Conservation (phyloP, 495 filamentous ascomycete genomes). For the Xylaria intraflava region DNA sequence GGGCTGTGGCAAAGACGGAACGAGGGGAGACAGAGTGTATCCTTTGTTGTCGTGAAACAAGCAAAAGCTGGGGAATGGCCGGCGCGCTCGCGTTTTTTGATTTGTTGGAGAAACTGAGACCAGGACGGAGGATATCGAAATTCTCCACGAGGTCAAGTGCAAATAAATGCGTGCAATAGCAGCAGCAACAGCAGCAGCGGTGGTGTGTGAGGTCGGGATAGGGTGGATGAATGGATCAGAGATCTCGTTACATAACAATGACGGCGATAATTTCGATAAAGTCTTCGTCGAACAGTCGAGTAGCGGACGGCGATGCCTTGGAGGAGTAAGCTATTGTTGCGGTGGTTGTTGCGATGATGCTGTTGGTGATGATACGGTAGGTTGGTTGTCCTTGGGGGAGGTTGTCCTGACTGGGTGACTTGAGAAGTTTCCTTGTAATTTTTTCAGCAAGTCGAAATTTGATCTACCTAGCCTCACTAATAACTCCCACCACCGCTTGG, state of each 20-base stretch:
- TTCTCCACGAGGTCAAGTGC: not conserved
- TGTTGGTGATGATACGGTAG: not conserved
- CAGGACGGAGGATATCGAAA: not conserved
- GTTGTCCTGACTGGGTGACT: slow-evolving; percentile 1
- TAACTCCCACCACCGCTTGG: too few relatives aligned
- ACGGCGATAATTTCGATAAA: not conserved
- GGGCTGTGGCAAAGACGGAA: slow-evolving; percentile 3
- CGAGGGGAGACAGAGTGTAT: not conserved
- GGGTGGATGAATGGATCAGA: not conserved
- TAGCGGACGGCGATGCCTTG: not conserved
- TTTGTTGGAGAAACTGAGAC: not conserved
- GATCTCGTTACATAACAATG: not conserved
- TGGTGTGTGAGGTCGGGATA: not conserved
- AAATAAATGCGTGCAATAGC: not conserved
- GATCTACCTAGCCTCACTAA: too few relatives aligned
- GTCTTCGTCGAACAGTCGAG: not conserved
- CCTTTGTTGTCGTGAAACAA: not conserved
- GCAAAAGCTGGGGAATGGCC: not conserved
- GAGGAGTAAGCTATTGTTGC: not conserved
- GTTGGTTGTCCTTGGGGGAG: not conserved
- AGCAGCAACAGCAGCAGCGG: not conserved
- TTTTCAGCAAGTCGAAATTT: too few relatives aligned
- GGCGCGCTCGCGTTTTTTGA: not conserved
- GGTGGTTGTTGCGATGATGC: not conserved
- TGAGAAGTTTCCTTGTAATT: slow-evolving; percentile 2